These are phyloP conservation scores for Vanrija sp. DNA, from an alignment of 1,284 basidiomycete species.

Conservation along the genomic window DNA sequence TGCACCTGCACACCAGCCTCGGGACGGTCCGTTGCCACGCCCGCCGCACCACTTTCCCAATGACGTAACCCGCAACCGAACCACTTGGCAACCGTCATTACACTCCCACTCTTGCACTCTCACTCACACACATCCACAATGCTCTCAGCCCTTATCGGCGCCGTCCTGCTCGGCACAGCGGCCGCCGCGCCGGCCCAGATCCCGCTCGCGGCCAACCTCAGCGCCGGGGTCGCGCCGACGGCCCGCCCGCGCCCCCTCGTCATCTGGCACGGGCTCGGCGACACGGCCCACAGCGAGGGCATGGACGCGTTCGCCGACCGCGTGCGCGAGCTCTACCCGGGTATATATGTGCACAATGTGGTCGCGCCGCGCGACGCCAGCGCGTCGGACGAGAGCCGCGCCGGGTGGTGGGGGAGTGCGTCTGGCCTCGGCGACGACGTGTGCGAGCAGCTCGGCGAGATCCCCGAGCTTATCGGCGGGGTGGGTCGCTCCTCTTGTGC, in stretches of 20 bases:
- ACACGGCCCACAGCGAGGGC: conserved; percentile 51
- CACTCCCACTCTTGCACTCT: too few relatives aligned
- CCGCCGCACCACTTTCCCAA: too few relatives aligned
- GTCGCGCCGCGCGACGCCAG: conserved; percentile 64
- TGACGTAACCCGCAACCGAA: too few relatives aligned
- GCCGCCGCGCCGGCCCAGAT: too few relatives aligned
- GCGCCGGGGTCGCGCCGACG: neutral
- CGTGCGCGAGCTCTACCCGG: conserved; percentile 69
- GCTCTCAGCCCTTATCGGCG: too few relatives aligned
- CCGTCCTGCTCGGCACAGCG: too few relatives aligned
- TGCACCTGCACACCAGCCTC: too few relatives aligned
- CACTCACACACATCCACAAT: too few relatives aligned
- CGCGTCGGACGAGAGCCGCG: conserved; percentile 63
- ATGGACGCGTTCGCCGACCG: conserved; percentile 60
- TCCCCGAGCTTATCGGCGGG: conserved; percentile 9
- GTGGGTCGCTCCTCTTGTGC: neutral
- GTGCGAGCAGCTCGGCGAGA: conserved; percentile 6
- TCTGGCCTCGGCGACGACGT: conserved; percentile 24
- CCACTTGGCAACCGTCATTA: too few relatives aligned
- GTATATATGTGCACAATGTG: conserved; percentile 80
- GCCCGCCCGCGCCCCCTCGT: conserved; percentile 64
- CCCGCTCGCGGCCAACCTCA: too few relatives aligned
- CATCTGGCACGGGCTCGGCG: conserved; percentile 92
- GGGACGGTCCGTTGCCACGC: too few relatives aligned
- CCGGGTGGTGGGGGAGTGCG: conserved; percentile 58